A percentile compares a stretch with the other conserved stretches of the same genome.
These are phyloP conservation scores for Galeopsis tetrahit DNA, from an alignment of 257 asterid genomes.

Conservation along the genomic window DNA sequence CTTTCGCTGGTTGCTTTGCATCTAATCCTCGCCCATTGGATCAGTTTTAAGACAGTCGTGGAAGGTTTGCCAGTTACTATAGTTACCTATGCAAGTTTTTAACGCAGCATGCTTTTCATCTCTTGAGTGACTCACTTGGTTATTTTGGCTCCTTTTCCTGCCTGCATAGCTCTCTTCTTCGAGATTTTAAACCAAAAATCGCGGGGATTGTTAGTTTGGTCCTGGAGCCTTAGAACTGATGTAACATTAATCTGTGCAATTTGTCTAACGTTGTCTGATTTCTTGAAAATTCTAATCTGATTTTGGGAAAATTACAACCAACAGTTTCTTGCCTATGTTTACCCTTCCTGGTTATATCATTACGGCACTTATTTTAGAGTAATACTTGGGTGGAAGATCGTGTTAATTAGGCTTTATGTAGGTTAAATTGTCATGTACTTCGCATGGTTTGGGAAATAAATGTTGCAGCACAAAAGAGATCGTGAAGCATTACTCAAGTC, in stretches of 20 bases:
- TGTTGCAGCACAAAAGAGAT: background rate
- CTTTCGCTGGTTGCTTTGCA: slow-evolving; percentile 28
- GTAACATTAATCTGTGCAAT: slow-evolving; percentile 26
- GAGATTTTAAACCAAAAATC: background rate
- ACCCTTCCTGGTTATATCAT: background rate
- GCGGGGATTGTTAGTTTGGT: slow-evolving; percentile 19
- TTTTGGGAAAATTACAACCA: background rate
- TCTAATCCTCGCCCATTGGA: slow-evolving; percentile 21
- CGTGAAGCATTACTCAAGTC: background rate
- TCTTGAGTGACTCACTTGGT: slow-evolving; percentile 16
- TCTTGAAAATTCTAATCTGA: slow-evolving; percentile 4
- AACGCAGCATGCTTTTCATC: slow-evolving; percentile 19
- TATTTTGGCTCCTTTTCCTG: slow-evolving; percentile 13
- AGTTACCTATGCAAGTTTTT: slow-evolving; percentile 24
- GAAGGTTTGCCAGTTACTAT: slow-evolving; percentile 28
- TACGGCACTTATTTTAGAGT: background rate
- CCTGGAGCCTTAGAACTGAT: slow-evolving; percentile 24
- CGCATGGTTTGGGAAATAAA: background rate
- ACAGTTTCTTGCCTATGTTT: background rate
- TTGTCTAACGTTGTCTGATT: slow-evolving; percentile 14
- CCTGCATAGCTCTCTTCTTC: slow-evolving; percentile 4
- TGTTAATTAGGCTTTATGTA: background rate
- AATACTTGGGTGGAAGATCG: background rate
- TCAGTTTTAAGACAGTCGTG: slow-evolving; percentile 20
- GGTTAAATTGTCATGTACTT: no score